A percentile compares a stretch with the other conserved stretches of the same genome.
phyloP scores from a whole-genome alignment of 163 green algal species.

The Scenedesmus sp. region DNA sequence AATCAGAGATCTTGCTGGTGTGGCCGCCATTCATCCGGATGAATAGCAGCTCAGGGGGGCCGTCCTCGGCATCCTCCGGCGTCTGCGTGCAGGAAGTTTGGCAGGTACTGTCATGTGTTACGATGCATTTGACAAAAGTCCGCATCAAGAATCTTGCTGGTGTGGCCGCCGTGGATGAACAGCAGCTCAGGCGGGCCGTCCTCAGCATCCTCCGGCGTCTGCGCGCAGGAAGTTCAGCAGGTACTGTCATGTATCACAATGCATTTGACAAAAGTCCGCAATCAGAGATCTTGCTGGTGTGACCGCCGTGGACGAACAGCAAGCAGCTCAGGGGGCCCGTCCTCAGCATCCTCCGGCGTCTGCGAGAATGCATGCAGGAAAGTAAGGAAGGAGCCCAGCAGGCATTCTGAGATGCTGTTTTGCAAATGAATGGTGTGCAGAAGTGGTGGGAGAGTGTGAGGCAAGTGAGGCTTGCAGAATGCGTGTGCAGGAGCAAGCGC shows the following conservation, averaged over 20 bases:
- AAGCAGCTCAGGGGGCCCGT: conserved; percentile 96
- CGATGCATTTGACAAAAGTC: too few species aligned
- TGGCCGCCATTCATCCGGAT: conserved; percentile 95
- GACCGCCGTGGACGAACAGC: conserved; percentile 99
- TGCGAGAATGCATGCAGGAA: conserved; percentile 58
- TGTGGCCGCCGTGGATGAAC: conserved; percentile 99
- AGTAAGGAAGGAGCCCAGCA: too few species aligned
- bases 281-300: conserved; percentile 93
- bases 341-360: conserved; percentile 95
- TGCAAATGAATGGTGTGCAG: too few species aligned
- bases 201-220: conserved; percentile 95
- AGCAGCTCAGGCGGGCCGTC: conserved; percentile 99
- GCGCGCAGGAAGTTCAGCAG: conserved; percentile 17
- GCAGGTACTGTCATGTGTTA: too few species aligned
- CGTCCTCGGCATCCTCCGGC: conserved; percentile 97
- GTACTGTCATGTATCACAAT: too few species aligned
- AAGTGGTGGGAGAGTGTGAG: too few species aligned
- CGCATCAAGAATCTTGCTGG: conserved; percentile 83
- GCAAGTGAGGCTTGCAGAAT: too few species aligned
- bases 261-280: too few species aligned
- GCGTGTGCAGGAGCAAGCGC: too few species aligned
- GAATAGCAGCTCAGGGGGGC: conserved; percentile 99
- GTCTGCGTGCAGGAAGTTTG: conserved; percentile 65
- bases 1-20: conserved; percentile 89
- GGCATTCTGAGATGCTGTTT: too few species aligned